Conservation (phyloP, 805 yeast genomes). For the Saccharomyces mikatae region DNA sequence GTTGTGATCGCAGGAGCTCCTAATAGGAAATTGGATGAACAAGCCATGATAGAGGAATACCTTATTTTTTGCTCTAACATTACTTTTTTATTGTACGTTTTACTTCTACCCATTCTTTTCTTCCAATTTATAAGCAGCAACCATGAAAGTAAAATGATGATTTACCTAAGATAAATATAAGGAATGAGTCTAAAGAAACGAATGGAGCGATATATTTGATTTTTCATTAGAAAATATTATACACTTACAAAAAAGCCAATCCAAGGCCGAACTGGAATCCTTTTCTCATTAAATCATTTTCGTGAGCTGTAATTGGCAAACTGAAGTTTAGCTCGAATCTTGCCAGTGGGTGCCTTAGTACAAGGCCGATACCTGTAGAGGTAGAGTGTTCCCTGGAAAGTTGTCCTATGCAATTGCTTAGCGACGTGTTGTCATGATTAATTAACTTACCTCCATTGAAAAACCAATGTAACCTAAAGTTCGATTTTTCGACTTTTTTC, state of each 20-base stretch:
- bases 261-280: constrained; percentile 67
- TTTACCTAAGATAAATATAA: too few species aligned
- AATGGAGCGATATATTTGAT: background rate
- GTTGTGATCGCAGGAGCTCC: too few species aligned
- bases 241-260: constrained; percentile 41
- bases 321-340: constrained; percentile 60
- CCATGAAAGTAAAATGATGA: too few species aligned
- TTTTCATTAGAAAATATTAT: background rate
- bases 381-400: constrained; percentile 39
- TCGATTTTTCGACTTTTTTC: constrained; percentile 34
- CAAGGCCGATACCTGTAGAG: constrained; percentile 51
- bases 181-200: background rate
- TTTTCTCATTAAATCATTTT: constrained; percentile 45
- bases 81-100: too few species aligned
- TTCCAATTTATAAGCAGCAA: too few species aligned
- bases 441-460: constrained; percentile 57
- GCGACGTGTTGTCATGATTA: constrained; percentile 24
- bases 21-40: too few species aligned
- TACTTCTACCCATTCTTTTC: too few species aligned
- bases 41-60: too few species aligned
- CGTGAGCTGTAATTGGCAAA: constrained; percentile 48
- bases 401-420: constrained; percentile 17
- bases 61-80: too few species aligned
- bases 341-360: constrained; percentile 56
- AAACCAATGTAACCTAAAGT: constrained; percentile 56